Conservation (phyloP, 1,284 basidiomycete species). For the Athelia psychrophila region DNA sequence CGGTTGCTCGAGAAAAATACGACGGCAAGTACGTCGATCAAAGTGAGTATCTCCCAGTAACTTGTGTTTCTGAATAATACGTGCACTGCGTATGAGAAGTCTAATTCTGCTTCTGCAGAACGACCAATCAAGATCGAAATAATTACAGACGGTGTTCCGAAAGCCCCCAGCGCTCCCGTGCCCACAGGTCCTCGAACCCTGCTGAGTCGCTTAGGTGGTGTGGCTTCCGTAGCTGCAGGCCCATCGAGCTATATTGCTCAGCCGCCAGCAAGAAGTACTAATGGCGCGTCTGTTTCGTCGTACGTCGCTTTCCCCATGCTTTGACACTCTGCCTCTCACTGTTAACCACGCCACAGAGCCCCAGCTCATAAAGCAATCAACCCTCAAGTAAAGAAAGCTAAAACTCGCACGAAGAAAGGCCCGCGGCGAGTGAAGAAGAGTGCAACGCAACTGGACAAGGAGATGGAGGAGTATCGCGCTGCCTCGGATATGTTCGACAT, state of each 20-base stretch:
- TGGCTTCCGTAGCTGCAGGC: conserved; percentile 1
- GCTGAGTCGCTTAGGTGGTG: conserved; percentile 29
- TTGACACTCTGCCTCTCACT: conserved; percentile 1
- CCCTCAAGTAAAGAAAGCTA: background rate
- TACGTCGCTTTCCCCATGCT: conserved; percentile 13
- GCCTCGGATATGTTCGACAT: conserved; percentile 14
- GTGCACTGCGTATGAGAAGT: no score
- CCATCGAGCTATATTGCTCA: background rate
- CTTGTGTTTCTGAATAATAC: no score
- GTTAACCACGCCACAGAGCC: no score
- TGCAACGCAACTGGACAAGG: conserved; percentile 51
- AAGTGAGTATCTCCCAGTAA: conserved; percentile 53
- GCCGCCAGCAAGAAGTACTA: background rate
- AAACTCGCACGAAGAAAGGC: conserved; percentile 14
- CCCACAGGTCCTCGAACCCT: conserved; percentile 29
- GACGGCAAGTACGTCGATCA: conserved; percentile 74
- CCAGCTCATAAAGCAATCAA: no score
- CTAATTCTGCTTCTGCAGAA: conserved; percentile 36
- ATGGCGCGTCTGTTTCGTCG: conserved; percentile 7
- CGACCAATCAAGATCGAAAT: conserved; percentile 70
- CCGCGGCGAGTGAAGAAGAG: conserved; percentile 20
- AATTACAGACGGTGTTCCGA: conserved; percentile 43
- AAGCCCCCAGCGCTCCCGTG: conserved; percentile 11
- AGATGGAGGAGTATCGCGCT: conserved; percentile 71
- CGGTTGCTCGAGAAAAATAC: conserved; percentile 59